A percentile compares a stretch with the other conserved stretches of the same genome.
phyloP scores from a whole-genome alignment of 2,329 filamentous ascomycete species.

The Aspergillus thermomutatus region DNA sequence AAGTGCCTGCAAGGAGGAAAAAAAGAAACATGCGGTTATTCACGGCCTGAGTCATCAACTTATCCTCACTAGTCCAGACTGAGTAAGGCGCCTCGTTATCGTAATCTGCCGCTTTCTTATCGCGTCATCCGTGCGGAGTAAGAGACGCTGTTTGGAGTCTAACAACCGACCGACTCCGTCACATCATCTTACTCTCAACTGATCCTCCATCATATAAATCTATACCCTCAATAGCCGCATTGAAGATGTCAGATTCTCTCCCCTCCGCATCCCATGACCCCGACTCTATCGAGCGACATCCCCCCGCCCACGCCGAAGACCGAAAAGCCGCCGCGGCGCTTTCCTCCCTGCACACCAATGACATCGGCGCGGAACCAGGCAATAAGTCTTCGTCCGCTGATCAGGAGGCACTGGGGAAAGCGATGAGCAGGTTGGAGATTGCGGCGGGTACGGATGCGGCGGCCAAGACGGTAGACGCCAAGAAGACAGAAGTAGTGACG shows the following conservation, averaged over 20 bases:
- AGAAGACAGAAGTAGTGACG: slow-evolving; percentile 31
- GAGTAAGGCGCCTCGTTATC: background rate
- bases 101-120: background rate
- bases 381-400: slow-evolving; percentile 37
- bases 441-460: slow-evolving; percentile 26
- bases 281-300: slow-evolving; percentile 29
- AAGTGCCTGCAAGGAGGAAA: slow-evolving; percentile 1
- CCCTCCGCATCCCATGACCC: slow-evolving; percentile 37
- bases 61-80: background rate
- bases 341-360: slow-evolving; percentile 44
- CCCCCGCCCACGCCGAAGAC: slow-evolving; percentile 47
- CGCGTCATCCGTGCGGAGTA: background rate
- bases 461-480: slow-evolving; percentile 21
- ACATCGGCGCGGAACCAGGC: slow-evolving; percentile 34
- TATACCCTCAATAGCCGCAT: background rate
- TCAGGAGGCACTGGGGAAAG: slow-evolving; percentile 49
- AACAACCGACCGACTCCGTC: no score
- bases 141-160: no score
- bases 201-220: background rate
- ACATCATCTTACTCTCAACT: background rate
- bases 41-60: slow-evolving; percentile 15
- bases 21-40: slow-evolving; percentile 11
- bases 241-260: slow-evolving; percentile 43
- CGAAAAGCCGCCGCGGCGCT: slow-evolving; percentile 50
- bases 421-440: slow-evolving; percentile 49